These are phyloP conservation scores for Plasmodium fragile DNA, from an alignment of 169 alveolate species.

Conservation along the genomic window DNA sequence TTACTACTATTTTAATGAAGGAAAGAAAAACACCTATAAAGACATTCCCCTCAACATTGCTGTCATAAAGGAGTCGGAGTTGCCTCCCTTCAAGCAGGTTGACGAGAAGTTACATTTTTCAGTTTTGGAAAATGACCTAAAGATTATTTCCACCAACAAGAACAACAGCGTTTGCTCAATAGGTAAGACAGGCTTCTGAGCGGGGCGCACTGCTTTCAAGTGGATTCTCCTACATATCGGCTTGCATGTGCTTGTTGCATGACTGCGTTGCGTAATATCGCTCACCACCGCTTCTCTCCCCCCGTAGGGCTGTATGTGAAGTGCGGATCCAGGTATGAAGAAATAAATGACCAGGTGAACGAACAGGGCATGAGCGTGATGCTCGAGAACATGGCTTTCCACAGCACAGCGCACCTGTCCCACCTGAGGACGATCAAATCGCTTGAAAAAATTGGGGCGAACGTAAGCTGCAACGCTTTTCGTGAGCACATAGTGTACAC, in stretches of 20 bases:
- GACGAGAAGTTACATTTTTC: constrained; percentile 87
- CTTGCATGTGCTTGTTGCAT: not conserved
- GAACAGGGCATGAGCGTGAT: constrained; percentile 90
- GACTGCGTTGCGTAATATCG: not conserved
- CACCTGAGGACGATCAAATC: constrained; percentile 90
- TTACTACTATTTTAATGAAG: constrained; percentile 86
- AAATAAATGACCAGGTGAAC: constrained; percentile 70
- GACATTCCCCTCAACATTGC: constrained; percentile 84
- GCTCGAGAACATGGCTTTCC: constrained; percentile 90
- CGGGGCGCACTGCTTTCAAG: not conserved
- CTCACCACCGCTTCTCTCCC: not conserved
- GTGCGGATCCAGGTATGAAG: constrained; percentile 90
- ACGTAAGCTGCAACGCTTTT: constrained; percentile 83
- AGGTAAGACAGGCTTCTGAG: constrained; percentile 33
- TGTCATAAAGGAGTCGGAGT: constrained; percentile 79
- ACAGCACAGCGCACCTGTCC: constrained; percentile 91
- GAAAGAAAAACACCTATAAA: constrained; percentile 81
- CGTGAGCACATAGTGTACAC: constrained; percentile 86
- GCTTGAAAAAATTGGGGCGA: constrained; percentile 90
- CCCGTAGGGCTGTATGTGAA: constrained; percentile 84
- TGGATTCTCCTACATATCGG: not conserved
- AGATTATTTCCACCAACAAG: constrained; percentile 85
- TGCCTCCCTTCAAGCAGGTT: constrained; percentile 79
- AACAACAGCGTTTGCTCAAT: constrained; percentile 71
- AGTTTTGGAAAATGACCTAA: constrained; percentile 88